Evolutionary conservation across 768 basidiomycete species (phyloP).

Genomic region (Cyclocybe aegerita): DNA sequence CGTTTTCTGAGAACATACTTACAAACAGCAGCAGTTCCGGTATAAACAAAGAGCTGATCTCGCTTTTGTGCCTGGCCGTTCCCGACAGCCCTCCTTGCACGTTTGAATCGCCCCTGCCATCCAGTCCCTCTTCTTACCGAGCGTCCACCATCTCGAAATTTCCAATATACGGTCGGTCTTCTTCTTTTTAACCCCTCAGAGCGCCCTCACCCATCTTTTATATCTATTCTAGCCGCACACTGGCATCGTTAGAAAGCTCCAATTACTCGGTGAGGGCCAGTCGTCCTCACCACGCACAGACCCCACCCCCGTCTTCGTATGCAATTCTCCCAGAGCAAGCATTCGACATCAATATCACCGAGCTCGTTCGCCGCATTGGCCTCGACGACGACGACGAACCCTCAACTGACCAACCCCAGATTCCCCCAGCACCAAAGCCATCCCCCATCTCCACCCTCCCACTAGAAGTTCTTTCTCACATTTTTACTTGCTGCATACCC

Average conservation of each 20-base stretch:
- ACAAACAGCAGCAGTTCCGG: no score
- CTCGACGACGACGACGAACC: neutral
- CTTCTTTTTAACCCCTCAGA: no score
- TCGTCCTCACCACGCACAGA: neutral
- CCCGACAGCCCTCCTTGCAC: no score
- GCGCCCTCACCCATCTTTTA: neutral
- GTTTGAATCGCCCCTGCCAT: no score
- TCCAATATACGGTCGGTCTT: no score
- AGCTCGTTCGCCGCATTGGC: slow-evolving; percentile 9
- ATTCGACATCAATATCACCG: slow-evolving; percentile 3
- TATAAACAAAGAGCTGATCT: no score
- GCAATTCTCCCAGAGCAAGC: neutral
- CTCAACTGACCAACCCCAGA: neutral
- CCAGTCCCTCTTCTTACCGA: no score
- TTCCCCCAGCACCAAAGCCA: neutral
- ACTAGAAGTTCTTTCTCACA: slow-evolving; percentile 27
- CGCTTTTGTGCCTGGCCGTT: no score
- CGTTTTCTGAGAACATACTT: no score
- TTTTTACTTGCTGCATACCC: slow-evolving; percentile 27
- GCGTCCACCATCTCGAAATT: no score
- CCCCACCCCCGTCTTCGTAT: slow-evolving; percentile 3
- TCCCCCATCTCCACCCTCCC: slow-evolving; percentile 24
- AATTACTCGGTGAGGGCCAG: slow-evolving; percentile 1
- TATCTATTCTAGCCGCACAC: neutral
- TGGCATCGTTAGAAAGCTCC: neutral